These are phyloP conservation scores for Clonostachys rosea DNA, from an alignment of 2,329 filamentous ascomycete species.

Conservation along the genomic window DNA sequence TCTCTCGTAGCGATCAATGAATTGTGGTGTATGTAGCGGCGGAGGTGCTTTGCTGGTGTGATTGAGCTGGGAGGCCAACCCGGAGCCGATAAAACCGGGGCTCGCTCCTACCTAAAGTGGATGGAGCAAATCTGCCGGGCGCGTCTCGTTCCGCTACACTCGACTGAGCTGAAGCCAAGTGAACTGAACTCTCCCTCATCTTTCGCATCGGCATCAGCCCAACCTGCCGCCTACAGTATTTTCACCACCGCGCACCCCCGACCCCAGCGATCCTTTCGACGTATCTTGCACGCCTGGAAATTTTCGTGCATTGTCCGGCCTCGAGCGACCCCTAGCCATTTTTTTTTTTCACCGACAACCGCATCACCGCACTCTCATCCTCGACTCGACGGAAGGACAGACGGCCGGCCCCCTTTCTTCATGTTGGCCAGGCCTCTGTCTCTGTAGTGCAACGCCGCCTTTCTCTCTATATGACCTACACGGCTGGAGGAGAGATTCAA, in stretches of 20 bases:
- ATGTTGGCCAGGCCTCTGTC: too few species aligned
- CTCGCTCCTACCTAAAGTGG: not conserved
- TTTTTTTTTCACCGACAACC: not conserved
- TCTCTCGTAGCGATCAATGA: too few species aligned
- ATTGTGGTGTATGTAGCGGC: too few species aligned
- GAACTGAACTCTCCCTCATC: not conserved
- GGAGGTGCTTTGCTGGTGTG: too few species aligned
- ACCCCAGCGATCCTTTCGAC: not conserved
- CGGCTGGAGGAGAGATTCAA: not conserved
- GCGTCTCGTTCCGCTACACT: not conserved
- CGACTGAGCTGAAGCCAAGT: not conserved
- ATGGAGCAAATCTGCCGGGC: not conserved
- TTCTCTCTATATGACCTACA: constrained; percentile 1
- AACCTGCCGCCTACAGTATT: not conserved
- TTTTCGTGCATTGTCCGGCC: not conserved
- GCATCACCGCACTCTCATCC: not conserved
- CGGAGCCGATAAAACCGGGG: too few species aligned
- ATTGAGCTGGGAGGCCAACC: too few species aligned
- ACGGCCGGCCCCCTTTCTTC: too few species aligned
- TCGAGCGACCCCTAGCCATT: not conserved
- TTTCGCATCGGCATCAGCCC: not conserved
- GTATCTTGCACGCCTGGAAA: not conserved
- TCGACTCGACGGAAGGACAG: too few species aligned
- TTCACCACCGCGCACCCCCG: not conserved
- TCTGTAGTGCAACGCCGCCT: not conserved